Evolutionary conservation across 1,284 basidiomycete genomes (phyloP).

Genomic region (Boletus chippewaensis): DNA sequence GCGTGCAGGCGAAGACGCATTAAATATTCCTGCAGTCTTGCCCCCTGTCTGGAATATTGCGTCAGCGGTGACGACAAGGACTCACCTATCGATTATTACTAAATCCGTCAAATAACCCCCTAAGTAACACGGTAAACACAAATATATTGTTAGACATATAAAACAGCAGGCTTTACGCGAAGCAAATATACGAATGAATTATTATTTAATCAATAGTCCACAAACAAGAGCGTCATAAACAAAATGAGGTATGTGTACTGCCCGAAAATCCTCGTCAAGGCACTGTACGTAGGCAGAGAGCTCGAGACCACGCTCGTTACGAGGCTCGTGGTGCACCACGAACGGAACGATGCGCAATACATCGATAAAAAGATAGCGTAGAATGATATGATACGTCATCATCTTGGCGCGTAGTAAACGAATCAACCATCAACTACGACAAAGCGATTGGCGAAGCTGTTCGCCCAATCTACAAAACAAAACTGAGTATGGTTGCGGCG

Average conservation of each 20-base stretch:
- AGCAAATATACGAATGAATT: neutral
- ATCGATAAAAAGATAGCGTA: slow-evolving; percentile 46
- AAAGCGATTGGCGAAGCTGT: slow-evolving; percentile 32
- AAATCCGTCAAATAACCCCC: slow-evolving; percentile 1
- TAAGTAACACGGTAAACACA: neutral
- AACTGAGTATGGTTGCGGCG: slow-evolving; percentile 1
- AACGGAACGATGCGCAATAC: slow-evolving; percentile 61
- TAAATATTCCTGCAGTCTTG: neutral
- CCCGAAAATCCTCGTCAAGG: slow-evolving; percentile 32
- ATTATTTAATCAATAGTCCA: slow-evolving; percentile 17
- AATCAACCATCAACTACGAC: slow-evolving; percentile 37
- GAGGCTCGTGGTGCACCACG: slow-evolving; percentile 39
- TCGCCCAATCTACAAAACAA: slow-evolving; percentile 26
- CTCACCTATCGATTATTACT: neutral
- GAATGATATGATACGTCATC: slow-evolving; percentile 28
- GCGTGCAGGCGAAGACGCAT: neutral
- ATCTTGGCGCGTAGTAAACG: slow-evolving; percentile 27
- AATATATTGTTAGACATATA: slow-evolving; percentile 17
- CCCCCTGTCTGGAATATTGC: slow-evolving; percentile 16
- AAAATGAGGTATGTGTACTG: slow-evolving; percentile 16
- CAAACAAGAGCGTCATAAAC: slow-evolving; percentile 2
- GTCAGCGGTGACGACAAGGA: slow-evolving; percentile 23
- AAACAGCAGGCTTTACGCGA: neutral
- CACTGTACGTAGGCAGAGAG: slow-evolving; percentile 25
- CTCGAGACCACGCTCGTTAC: slow-evolving; percentile 56